Evolutionary conservation across 768 basidiomycete genomes (phyloP).

Genomic region (Tremella fuciformis): DNA sequence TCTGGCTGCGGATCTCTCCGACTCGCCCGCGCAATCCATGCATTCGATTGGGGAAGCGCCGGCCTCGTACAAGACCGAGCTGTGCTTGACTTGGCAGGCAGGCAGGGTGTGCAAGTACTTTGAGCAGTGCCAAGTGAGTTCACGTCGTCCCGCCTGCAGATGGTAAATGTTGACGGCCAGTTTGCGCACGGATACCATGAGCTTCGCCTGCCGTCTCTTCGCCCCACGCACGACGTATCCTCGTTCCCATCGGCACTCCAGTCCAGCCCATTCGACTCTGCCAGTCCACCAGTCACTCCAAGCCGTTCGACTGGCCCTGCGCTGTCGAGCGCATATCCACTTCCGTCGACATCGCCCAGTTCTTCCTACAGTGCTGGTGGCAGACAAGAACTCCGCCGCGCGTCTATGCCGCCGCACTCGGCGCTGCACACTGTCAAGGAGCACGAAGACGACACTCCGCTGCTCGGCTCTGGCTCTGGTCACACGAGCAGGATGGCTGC

Average conservation of each 20-base stretch:
- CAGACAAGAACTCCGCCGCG: neutral
- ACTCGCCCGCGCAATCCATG: no score
- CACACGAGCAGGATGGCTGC: neutral
- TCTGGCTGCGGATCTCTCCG: neutral
- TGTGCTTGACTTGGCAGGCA: conserved; percentile 33
- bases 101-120: conserved; percentile 34
- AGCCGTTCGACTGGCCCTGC: neutral
- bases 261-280: neutral
- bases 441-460: neutral
- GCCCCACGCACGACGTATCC: neutral
- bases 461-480: neutral
- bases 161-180: conserved; percentile 8
- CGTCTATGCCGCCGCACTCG: neutral
- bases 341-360: neutral
- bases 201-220: conserved; percentile 14
- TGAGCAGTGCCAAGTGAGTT: conserved; percentile 33
- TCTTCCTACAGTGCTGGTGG: neutral
- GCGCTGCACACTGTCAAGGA: conserved; percentile 1
- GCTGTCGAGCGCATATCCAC: neutral
- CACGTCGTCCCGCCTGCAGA: neutral
- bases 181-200: conserved; percentile 33
- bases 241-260: neutral
- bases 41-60: neutral
- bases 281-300: neutral
- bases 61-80: conserved; percentile 37